Evolutionary conservation across 192 early-diverging fungal genomes (phyloP).

Genomic region (Cladochytrium replicatum): DNA sequence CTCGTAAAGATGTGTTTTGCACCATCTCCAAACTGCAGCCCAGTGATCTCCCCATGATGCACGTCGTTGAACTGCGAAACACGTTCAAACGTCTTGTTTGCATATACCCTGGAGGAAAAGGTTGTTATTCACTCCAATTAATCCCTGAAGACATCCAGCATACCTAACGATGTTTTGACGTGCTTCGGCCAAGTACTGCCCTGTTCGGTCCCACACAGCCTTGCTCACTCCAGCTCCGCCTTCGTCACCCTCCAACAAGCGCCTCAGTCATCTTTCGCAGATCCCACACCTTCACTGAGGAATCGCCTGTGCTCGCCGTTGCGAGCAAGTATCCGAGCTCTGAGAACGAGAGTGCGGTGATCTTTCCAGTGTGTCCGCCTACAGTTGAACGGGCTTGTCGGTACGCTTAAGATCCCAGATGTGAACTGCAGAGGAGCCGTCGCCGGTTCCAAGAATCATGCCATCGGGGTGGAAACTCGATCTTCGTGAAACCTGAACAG

Average conservation of each 20-base stretch:
- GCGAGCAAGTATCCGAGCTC: slow-evolving; percentile 94
- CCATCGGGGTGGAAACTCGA: slow-evolving; percentile 90
- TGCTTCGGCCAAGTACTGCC: slow-evolving; percentile 73
- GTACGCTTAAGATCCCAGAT: slow-evolving; percentile 79
- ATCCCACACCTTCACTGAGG: slow-evolving; percentile 82
- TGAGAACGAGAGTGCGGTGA: slow-evolving; percentile 71
- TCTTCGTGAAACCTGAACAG: slow-evolving; percentile 49
- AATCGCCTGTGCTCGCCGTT: slow-evolving; percentile 54
- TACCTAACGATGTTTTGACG: slow-evolving; percentile 32
- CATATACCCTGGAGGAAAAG: slow-evolving; percentile 36
- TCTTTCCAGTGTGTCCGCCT: too few relatives aligned
- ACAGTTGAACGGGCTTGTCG: slow-evolving; percentile 41
- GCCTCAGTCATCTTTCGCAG: slow-evolving; percentile 75
- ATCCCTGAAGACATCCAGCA: too few relatives aligned
- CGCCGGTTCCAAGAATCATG: slow-evolving; percentile 71
- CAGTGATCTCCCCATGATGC: slow-evolving; percentile 14
- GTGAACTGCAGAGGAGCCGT: slow-evolving; percentile 54
- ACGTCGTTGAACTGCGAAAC: slow-evolving; percentile 15
- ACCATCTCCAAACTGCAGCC: slow-evolving; percentile 33
- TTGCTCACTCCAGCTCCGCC: slow-evolving; percentile 41
- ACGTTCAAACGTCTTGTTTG: slow-evolving; percentile 35
- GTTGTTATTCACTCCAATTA: too few relatives aligned
- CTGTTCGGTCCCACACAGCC: slow-evolving; percentile 74
- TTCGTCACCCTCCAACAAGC: slow-evolving; percentile 40
- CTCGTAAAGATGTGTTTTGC: slow-evolving; percentile 30